Base-by-base conservation (phyloP, 352 stramenopile genomes). In the Pythium folliculosum region DNA sequence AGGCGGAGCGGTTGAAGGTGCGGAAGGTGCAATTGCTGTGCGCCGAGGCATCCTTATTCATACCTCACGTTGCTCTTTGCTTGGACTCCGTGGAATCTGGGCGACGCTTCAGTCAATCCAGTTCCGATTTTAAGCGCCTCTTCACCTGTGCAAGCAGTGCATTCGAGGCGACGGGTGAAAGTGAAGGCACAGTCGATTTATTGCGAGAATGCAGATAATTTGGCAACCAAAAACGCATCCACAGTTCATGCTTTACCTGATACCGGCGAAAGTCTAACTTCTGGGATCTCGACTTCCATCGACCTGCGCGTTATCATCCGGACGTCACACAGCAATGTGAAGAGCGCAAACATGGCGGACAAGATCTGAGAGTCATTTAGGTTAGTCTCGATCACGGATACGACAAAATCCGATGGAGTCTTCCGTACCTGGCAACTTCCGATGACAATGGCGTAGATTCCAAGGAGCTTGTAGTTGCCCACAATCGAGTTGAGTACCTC, bases 261-360 rank as follows among this genome's bases (percentile, higher is more conserved):
- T 16, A 75, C 25, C 0, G 59, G 59, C 19, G 43, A 23, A 5
- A 76, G 54, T 27, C 47, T 47, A 30, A 69, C 32, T n/a, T 69
- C 79, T 4, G 64, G 67, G 7, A 88, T 75, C 43, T 82, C 67
- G 0, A 81, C 40, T 1, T 49, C 76, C 12, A 79, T 79, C 5
- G 81, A 91, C 5, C 58, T 69, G 5, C 55, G 58, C 2, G 48
- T 69, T 1, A 81, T 45, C 65, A 84, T 77, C 4, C 83, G 78
- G 43, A 89, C 74, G 27, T 92, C 83, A 45, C 75, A 90, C 17
- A 90, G 61, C 3, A 92, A 52, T 0, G 81, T 90, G 63, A 88
- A 88, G 3, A 89, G 21, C 21, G 75, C 74, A 9, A 92, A 77
- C 0, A 68, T 19, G 5, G 72, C 80, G 25, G 80, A 82, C 2